Evolutionary conservation across 169 alveolate species (phyloP).

Genomic region (Condylostoma magnum): DNA sequence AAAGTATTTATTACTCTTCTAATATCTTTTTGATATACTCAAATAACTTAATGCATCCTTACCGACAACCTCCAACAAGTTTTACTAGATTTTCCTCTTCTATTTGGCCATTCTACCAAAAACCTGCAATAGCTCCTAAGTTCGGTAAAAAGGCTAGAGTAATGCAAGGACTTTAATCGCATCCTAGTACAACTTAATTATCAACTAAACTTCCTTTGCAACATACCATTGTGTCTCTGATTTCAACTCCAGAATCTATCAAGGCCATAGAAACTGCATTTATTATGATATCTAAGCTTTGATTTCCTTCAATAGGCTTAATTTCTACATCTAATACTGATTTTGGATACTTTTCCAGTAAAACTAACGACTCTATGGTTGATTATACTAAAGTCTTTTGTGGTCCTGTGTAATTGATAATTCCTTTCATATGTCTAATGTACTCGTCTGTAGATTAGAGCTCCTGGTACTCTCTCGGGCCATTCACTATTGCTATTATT

Average conservation of each 20-base stretch:
- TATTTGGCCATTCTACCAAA: too few species aligned
- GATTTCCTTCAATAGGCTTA: constrained; percentile 1
- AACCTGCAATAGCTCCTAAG: too few species aligned
- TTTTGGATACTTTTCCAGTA: constrained; percentile 23
- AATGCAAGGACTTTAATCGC: too few species aligned
- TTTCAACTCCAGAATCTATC: constrained; percentile 24
- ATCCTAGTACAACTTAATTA: not conserved
- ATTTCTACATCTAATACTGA: constrained; percentile 7
- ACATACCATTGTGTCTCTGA: constrained; percentile 17
- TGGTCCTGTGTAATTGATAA: not conserved
- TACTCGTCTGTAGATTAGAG: constrained; percentile 19
- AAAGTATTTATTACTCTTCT: too few species aligned
- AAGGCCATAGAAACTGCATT: constrained; percentile 20
- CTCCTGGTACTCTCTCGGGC: constrained; percentile 20
- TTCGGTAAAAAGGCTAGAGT: too few species aligned
- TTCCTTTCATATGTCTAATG: constrained; percentile 8
- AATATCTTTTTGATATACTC: too few species aligned
- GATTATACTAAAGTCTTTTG: not conserved
- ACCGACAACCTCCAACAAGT: too few species aligned
- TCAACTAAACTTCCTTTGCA: not conserved
- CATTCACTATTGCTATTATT: not conserved
- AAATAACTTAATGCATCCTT: too few species aligned
- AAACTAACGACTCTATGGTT: not conserved
- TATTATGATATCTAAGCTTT: not conserved
- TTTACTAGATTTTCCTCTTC: too few species aligned